Percentiles rank a stretch among this genome's conserved stretches.
Conservation (phyloP, 2,329 filamentous ascomycete species). For the Cladophialophora exuberans region DNA sequence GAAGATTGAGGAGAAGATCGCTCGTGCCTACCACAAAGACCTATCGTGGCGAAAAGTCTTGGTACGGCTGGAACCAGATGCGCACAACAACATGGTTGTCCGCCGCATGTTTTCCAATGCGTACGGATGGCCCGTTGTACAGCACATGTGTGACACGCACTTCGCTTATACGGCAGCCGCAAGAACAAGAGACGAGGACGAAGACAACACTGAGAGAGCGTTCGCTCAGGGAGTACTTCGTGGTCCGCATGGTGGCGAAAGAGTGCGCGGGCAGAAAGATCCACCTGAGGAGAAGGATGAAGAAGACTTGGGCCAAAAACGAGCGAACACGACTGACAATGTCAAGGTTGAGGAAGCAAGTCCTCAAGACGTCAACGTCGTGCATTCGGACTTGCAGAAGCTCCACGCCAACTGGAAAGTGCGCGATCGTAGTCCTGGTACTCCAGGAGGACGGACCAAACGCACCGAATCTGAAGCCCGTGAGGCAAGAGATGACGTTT, state of each 20-base stretch:
- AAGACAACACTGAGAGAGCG: conserved; percentile 70
- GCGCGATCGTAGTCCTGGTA: not conserved
- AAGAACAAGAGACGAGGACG: conserved; percentile 67
- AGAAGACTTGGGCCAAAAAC: conserved; percentile 2
- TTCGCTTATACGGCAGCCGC: conserved; percentile 77
- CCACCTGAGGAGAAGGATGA: conserved; percentile 30
- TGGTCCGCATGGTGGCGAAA: conserved; percentile 59
- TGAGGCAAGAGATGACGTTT: conserved; percentile 38
- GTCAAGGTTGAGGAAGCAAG: conserved; percentile 2
- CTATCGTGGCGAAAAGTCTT: conserved; percentile 96
- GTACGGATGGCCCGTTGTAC: conserved; percentile 94
- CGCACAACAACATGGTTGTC: conserved; percentile 98
- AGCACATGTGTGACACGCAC: conserved; percentile 92
- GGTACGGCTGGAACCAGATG: conserved; percentile 92
- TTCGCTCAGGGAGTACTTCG: conserved; percentile 58
- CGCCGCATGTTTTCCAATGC: conserved; percentile 96
- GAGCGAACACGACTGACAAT: conserved; percentile 7
- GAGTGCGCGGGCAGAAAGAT: conserved; percentile 55
- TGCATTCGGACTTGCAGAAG: conserved; percentile 15
- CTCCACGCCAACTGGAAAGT: conserved; percentile 23
- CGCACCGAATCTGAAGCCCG: conserved; percentile 32
- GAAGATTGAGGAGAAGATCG: conserved; percentile 97
- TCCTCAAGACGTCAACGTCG: conserved; percentile 5
- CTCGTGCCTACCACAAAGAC: conserved; percentile 88
- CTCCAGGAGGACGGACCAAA: conserved; percentile 5